Evolutionary conservation across 495 filamentous ascomycete genomes (phyloP), one percentile per base, ranked within the genome.

Genomic region (Gamarada debralockiae): DNA sequence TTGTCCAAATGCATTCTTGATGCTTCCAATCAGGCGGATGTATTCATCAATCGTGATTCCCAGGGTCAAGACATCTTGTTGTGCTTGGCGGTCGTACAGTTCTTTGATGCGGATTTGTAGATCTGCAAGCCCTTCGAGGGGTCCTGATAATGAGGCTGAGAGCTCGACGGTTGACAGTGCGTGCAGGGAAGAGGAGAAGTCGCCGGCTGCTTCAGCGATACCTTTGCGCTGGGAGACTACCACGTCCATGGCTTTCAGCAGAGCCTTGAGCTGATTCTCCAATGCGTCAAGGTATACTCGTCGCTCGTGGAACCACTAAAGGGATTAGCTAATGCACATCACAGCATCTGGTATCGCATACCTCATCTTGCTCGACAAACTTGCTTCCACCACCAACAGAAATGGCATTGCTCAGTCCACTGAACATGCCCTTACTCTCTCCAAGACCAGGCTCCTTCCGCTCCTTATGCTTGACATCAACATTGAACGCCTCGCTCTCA

Each of bases 1-100:
- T 63, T 96, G 91, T 22, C 74, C 71, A 65, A 98, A 97, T 6
- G 95, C 86, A 44, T 84, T 87, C 73, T 97, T 97, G 57, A 96
- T 84, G 57, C 84, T 90, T 25, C 88, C 90, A 59, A 97, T 98
- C 34, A 98, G 70, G 9, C 93, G 90, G 62, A 98, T 92, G 70
- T 98, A 98, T 70, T 98, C 93, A 57, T 98, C 93, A 46, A 98
- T 88, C 33, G 95, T 96, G 61, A 97, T 97, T 17, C 95, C 95
- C 17, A 98, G 77, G 0, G 93, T 98, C 24, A 98, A 78, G 29
- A 97, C 85, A 66, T 98, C 93, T 68, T 98, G 93, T 71, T 95
- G 91, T 5, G 93, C 93, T 70, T 98, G 93, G 20, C 93, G 89
- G 51, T 96, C 89, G 65, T 97, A 97, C 4, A 98, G 80, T 57